Percentiles rank a stretch among this genome's conserved stretches.
Evolutionary conservation across 768 basidiomycete genomes (phyloP).

Genomic region (Gymnopilus dilepis): DNA sequence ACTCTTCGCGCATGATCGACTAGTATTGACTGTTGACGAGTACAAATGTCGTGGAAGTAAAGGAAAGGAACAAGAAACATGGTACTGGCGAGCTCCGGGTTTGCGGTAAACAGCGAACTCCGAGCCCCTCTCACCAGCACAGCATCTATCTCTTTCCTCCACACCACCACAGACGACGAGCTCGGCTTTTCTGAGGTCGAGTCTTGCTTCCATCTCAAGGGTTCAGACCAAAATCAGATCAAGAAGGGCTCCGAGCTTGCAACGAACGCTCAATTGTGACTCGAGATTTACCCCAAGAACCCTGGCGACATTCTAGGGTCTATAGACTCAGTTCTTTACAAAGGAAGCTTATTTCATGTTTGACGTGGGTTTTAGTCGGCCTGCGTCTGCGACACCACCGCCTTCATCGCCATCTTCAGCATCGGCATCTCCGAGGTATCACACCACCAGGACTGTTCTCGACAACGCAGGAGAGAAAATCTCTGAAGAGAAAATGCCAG

Average conservation of each 20-base stretch:
- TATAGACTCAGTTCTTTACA: no score
- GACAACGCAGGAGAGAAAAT: neutral
- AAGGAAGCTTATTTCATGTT: conserved; percentile 6
- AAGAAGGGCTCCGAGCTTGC: neutral
- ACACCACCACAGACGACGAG: neutral
- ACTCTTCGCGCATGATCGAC: no score
- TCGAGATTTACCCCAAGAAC: no score
- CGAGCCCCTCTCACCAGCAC: neutral
- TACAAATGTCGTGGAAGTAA: no score
- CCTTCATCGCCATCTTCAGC: neutral
- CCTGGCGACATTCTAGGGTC: no score
- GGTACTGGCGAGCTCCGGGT: neutral
- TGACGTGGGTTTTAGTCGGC: neutral
- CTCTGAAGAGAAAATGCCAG: conserved; percentile 19
- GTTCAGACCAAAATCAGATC: neutral
- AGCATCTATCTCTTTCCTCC: neutral
- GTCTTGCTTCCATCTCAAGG: neutral
- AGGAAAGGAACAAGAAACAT: no score
- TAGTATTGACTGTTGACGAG: no score
- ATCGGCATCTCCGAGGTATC: neutral
- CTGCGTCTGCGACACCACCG: conserved; percentile 8
- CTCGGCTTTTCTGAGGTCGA: neutral
- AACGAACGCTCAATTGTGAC: no score
- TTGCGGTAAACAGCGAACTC: neutral
- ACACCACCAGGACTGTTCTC: neutral